phyloP scores from a whole-genome alignment of 1,139 yeast species.

The Meyerozyma athensensis region DNA sequence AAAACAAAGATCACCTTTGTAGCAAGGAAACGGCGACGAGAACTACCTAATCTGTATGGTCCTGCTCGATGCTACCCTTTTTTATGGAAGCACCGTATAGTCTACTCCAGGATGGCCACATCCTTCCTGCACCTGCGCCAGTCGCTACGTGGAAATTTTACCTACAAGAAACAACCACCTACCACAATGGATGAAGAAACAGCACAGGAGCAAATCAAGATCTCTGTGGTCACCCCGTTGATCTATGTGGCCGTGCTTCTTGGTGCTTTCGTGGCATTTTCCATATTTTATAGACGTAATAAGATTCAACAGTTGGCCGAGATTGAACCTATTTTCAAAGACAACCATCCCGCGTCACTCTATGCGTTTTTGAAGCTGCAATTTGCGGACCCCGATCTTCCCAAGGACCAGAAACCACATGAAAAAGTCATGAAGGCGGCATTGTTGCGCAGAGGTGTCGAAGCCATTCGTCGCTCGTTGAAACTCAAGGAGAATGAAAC shows the following conservation, averaged over 20 bases:
- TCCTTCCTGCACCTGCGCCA: not conserved
- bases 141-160: slow-evolving; percentile 6
- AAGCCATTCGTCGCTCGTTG: slow-evolving; percentile 63
- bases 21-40: too few species aligned
- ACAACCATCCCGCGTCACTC: slow-evolving; percentile 60
- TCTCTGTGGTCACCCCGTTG: slow-evolving; percentile 84
- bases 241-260: slow-evolving; percentile 71
- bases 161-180: slow-evolving; percentile 1
- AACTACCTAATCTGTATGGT: too few species aligned
- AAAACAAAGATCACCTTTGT: too few species aligned
- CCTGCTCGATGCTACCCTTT: too few species aligned
- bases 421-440: slow-evolving; percentile 86
- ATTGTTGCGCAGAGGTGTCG: slow-evolving; percentile 67
- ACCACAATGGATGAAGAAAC: slow-evolving; percentile 27
- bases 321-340: slow-evolving; percentile 68
- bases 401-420: slow-evolving; percentile 55
- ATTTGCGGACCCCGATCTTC: slow-evolving; percentile 32
- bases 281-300: slow-evolving; percentile 62
- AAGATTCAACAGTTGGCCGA: slow-evolving; percentile 48
- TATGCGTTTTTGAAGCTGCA: slow-evolving; percentile 55
- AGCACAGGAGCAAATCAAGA: slow-evolving; percentile 30
- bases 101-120: too few species aligned
- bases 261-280: slow-evolving; percentile 68
- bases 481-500: slow-evolving; percentile 71
- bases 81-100: too few species aligned